phyloP scores from a whole-genome alignment of 2,329 filamentous ascomycete genomes.

The Anisogramma anomala region DNA sequence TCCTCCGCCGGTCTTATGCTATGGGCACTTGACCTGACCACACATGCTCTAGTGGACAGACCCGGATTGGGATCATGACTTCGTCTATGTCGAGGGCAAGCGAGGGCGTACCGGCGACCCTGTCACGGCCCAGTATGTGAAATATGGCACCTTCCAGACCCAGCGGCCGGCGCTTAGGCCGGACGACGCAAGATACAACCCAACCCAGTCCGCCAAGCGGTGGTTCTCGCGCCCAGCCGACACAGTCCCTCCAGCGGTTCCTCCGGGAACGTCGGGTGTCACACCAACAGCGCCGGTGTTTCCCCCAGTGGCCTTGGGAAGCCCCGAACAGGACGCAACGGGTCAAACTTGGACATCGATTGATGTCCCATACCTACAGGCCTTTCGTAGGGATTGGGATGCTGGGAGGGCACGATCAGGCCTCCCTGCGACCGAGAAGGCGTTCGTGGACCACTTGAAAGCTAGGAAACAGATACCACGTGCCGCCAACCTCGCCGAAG shows the following conservation, averaged over 20 bases:
- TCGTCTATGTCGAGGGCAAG: neutral
- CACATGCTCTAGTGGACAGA: neutral
- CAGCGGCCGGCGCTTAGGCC: constrained; percentile 6
- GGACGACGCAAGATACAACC: neutral
- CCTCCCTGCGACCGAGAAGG: neutral
- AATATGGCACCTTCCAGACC: neutral
- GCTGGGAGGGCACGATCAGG: neutral
- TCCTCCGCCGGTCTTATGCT: too few relatives aligned
- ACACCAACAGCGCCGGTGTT: constrained; percentile 4
- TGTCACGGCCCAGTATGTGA: constrained; percentile 1
- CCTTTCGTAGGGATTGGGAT: neutral
- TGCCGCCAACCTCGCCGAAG: too few relatives aligned
- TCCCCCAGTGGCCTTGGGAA: neutral
- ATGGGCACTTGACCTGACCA: too few relatives aligned
- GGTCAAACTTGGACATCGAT: neutral
- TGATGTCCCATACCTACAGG: neutral
- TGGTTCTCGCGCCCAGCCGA: neutral
- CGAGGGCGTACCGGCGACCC: neutral
- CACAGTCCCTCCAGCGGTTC: neutral
- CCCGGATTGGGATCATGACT: neutral
- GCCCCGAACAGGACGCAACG: neutral
- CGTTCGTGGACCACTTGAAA: neutral
- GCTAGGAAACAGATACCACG: too few relatives aligned
- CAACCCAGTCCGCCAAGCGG: constrained; percentile 7
- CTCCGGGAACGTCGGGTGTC: neutral